phyloP scores from a whole-genome alignment of 208 protist species.

The Entamoeba dispar region DNA sequence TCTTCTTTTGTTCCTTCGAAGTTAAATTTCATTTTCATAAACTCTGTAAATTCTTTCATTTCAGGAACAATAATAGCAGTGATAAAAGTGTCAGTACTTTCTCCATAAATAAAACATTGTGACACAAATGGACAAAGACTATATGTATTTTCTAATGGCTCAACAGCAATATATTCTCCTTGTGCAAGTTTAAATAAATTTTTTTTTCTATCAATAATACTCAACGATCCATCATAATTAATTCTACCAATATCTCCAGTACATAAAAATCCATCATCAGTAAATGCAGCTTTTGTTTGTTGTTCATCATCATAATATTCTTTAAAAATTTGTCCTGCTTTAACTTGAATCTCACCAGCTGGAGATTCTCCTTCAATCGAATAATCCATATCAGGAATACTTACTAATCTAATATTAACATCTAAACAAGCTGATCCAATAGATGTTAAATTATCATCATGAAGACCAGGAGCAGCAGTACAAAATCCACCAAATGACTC shows the following conservation, averaged over 20 bases:
- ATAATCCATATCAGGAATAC: neutral
- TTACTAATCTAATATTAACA: neutral
- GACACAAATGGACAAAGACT: neutral
- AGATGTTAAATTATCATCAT: neutral
- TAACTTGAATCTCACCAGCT: constrained; percentile 6
- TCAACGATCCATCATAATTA: neutral
- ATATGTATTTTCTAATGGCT: constrained; percentile 1
- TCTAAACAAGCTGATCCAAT: neutral
- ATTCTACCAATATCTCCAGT: constrained; percentile 18
- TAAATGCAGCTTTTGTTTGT: neutral
- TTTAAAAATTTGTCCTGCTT: neutral
- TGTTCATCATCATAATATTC: constrained; percentile 12
- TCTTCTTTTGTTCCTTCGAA: neutral
- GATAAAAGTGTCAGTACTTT: neutral
- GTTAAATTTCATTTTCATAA: neutral
- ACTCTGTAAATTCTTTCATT: neutral
- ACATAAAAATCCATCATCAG: constrained; percentile 10
- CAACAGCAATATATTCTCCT: constrained; percentile 10
- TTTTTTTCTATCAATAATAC: constrained; percentile 9
- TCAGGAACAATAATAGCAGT: neutral
- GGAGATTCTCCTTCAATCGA: neutral
- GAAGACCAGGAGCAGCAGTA: neutral
- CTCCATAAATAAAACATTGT: neutral
- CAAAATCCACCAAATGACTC: neutral
- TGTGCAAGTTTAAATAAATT: constrained; percentile 6